Percentiles rank a stretch among this genome's conserved stretches.
phyloP scores from a whole-genome alignment of 495 filamentous ascomycete species.

The Letharia columbiana region DNA sequence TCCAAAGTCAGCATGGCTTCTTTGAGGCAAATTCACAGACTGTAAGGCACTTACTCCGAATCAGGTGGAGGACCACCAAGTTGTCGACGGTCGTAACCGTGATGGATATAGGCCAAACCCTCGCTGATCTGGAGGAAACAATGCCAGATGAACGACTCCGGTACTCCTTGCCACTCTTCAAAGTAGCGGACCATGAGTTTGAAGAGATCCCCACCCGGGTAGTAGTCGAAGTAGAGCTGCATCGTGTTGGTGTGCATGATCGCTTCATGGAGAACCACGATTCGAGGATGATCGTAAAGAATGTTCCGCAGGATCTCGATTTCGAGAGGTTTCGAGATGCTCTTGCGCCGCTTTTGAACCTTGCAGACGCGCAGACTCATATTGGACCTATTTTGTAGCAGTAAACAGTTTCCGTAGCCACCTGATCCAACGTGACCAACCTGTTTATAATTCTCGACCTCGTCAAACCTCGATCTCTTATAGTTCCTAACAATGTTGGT shows the following conservation, averaged over 20 bases:
- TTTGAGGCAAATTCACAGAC: too few relatives aligned
- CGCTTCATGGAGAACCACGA: slow-evolving; percentile 6
- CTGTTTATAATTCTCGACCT: slow-evolving; percentile 2
- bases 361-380: slow-evolving; percentile 15
- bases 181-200: background rate
- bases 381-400: slow-evolving; percentile 11
- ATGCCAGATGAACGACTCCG: slow-evolving; percentile 22
- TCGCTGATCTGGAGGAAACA: slow-evolving; percentile 15
- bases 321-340: slow-evolving; percentile 10
- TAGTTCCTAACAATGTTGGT: background rate
- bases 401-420: slow-evolving; percentile 12
- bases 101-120: slow-evolving; percentile 18
- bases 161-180: background rate
- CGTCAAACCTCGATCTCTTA: slow-evolving; percentile 12
- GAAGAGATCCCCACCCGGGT: slow-evolving; percentile 14
- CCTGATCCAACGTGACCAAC: slow-evolving; percentile 10
- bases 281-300: slow-evolving; percentile 16
- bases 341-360: background rate
- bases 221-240: slow-evolving; percentile 22
- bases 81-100: slow-evolving; percentile 13
- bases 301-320: slow-evolving; percentile 12
- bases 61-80: background rate
- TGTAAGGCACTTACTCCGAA: background rate
- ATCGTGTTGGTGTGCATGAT: slow-evolving; percentile 4
- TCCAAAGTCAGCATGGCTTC: too few relatives aligned